Base-by-base conservation (phyloP, 768 basidiomycete genomes). In the Amanita exitialis region DNA sequence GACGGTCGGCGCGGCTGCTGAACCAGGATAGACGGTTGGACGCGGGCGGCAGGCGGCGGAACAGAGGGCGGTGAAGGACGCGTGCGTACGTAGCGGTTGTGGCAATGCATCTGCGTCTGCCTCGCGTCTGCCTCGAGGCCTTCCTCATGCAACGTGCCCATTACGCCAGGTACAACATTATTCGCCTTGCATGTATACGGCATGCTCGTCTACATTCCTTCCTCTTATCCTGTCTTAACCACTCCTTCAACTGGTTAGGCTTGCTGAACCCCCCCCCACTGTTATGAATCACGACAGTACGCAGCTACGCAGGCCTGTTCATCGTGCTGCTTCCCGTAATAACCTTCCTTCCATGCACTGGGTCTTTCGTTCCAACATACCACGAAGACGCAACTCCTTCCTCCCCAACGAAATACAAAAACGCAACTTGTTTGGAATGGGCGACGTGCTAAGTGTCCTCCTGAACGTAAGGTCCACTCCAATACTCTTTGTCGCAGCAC, bases 371-470 rank as follows among this genome's bases (percentile, higher is more conserved):
- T 82, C 77, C 56, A 86, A 85, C 63, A 78, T 87, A 44, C 82
- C 84, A 57, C 76, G 82, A 38, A 71, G 76, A 58, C 73, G 82
- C 56, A 74, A 75, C 53, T 82, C 80, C 16, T 77, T 73, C 46
- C 66, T 83, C 53, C 78, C 80, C 16, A 62, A 71, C 36, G 80
- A 83, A 61, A 67, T 79, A 44, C 79, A 78, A 61, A 82, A 79
- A 60, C 74, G 86, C 50, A 81, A 81, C 54, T 78, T 89, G 55
- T 90, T 90, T 55, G 87, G 89, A 23, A 75, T 90, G 70, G 78
- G 84, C 47, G 88, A 90, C 54, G 80, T 92, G 48, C 66, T 90
- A 32, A 76, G 78, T 18, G 88, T 90, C 16, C 65, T 90, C 18
- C 69, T 83, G 27, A 89, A 88, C 56, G 88, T 87, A 69, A 43